Evolutionary conservation across 1,284 basidiomycete species (phyloP), one percentile per base, ranked within the genome.

Genomic region (Takashimella tepidaria): DNA sequence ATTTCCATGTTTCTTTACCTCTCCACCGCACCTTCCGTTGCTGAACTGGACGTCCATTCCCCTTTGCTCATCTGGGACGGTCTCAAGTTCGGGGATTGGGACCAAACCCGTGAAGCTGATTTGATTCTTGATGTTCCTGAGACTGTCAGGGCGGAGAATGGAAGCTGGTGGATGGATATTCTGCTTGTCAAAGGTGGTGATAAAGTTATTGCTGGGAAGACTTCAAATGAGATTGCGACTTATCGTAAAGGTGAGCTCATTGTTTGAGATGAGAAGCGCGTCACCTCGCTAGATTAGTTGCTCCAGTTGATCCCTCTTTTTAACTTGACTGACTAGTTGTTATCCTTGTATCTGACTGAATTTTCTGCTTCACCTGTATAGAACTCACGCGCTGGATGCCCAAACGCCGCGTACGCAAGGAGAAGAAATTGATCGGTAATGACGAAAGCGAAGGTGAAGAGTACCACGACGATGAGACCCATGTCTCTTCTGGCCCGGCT

Each of bases 371-470:
- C 21, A 1, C 27, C 2, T 10, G n/a, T n/a, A 4, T 64, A 95
- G 91, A 88, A 41, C 78, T 98, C 57, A 93, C 91, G 2, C 84
- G 88, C 11, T 92, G 92, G 73, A 67, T 88, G 47, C 82, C 87
- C 3, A 86, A 84, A 66, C 69, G 78, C 41, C 90, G 86, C 68
- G 73, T 82, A 19, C 81, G 90, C 37, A 92, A 88, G 68, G 85
- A 86, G 72, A 90, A 92, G 77, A 92, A 85, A 57, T 81, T 98
- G 11, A 78, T 98, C 22, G 76, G 78, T 45, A 72, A 73, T 24
- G 76, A 76, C 11, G 79, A 80, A 4, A 79, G 82, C 47, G 76
- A 78, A 57, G 79, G 64, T 4, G 54, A 61, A 6, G 57, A 51
- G 20, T 60, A 63, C 11, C 61, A 64, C 42, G 57, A 53, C 2